These are phyloP conservation scores for Articulospora tetracladia DNA, from an alignment of 495 filamentous ascomycete species.

Conservation along the genomic window DNA sequence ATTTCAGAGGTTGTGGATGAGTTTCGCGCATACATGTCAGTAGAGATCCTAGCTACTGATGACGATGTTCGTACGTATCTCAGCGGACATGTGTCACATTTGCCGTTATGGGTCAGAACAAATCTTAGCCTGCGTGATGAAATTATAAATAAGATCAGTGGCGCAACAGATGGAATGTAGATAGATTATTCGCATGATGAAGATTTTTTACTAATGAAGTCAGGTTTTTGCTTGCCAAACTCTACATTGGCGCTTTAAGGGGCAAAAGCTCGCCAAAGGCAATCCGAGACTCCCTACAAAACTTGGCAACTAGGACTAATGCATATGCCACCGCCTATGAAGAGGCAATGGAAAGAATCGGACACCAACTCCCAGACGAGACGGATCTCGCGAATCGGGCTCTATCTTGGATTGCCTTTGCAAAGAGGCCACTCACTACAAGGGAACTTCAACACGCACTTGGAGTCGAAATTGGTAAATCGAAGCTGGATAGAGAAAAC, in stretches of 20 bases:
- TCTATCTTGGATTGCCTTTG: conserved; percentile 3
- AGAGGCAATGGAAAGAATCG: conserved; percentile 7
- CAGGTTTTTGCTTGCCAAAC: conserved; percentile 40
- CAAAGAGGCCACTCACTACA: conserved; percentile 2
- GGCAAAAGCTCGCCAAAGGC: conserved; percentile 24
- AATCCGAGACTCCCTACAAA: conserved; percentile 11
- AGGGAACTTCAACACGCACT: conserved; percentile 9
- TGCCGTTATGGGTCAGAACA: conserved; percentile 14
- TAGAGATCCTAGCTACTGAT: conserved; percentile 29
- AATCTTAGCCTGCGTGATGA: conserved; percentile 3
- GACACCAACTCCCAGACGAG: neutral
- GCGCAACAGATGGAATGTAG: conserved; percentile 13
- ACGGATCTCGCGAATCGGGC: neutral
- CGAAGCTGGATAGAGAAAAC: conserved; percentile 27
- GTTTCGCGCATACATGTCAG: conserved; percentile 21
- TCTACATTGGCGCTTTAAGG: conserved; percentile 35
- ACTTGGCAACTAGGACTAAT: conserved; percentile 28
- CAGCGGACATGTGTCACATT: conserved; percentile 30
- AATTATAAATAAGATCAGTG: conserved; percentile 6
- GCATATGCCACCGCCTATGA: conserved; percentile 42
- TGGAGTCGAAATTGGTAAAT: conserved; percentile 7
- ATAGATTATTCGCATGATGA: conserved; percentile 12
- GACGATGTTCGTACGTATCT: conserved; percentile 33
- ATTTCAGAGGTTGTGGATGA: conserved; percentile 23
- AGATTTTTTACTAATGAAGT: neutral